Base-by-base conservation (phyloP, 495 filamentous ascomycete species). In the Penicillium angulare region DNA sequence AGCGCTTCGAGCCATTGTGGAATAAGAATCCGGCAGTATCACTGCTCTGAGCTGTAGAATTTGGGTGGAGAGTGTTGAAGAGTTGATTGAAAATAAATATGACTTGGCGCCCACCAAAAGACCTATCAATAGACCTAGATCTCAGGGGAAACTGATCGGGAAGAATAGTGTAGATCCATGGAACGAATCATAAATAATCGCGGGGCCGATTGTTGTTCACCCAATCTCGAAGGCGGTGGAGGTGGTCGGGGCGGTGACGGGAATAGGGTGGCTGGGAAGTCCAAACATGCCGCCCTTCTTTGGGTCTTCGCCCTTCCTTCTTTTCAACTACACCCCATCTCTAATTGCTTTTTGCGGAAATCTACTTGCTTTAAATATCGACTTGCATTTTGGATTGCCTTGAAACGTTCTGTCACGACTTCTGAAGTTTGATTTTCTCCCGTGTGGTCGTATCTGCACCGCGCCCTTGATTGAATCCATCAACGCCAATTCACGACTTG, bases 1-100 rank as follows among this genome's bases (percentile, higher is more conserved):
- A 17, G 72, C 66, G 45, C 59, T 71, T 57, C 64, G 67, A n/a
- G 66, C 50, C 68, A 74, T 72, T 16, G 35, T 58, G 35, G 13
- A 43, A 18, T 31, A 15, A 15, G 29, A 17, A 27, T 13, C 13
- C 5, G 5, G 9, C 13, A 12, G 27, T 31, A 6, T 31, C 1
- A 6, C 13, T 31, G 27, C n/a, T n/a, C n/a, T 31, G 27, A 12
- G 27, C 8, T 31, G 27, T 31, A n/a, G n/a, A n/a, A n/a, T n/a
- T n/a, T n/a, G n/a, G n/a, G n/a, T n/a, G n/a, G n/a, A n/a, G n/a
- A n/a, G n/a, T n/a, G n/a, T n/a, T n/a, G n/a, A n/a, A n/a, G n/a
- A n/a, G n/a, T n/a, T n/a, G n/a, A n/a, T n/a, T n/a, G n/a, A n/a
- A n/a, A n/a, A n/a, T n/a, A n/a, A n/a, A n/a, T n/a, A n/a, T n/a